Evolutionary conservation across 176 grass and related monocot genomes (phyloP).

Genomic region (Puya raimondii): DNA sequence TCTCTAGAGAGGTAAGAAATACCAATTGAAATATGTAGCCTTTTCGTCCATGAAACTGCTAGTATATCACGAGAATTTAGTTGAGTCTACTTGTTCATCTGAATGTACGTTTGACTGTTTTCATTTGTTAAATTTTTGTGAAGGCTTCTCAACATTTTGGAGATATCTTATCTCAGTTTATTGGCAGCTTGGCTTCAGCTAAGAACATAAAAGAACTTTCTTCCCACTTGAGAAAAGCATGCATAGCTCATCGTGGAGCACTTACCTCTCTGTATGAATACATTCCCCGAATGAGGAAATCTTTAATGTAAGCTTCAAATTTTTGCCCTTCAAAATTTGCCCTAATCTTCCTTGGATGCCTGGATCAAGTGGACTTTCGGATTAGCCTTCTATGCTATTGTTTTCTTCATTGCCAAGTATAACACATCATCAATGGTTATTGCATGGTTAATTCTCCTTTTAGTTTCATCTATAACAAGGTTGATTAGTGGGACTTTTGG

Average conservation of each 20-base stretch:
- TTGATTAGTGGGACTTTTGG: no score
- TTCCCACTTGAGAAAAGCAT: slow-evolving; percentile 73
- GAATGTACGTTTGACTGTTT: neutral
- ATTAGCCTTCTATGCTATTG: neutral
- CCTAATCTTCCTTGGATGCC: neutral
- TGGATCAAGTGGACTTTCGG: neutral
- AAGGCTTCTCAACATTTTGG: slow-evolving; percentile 97
- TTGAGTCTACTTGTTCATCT: slow-evolving; percentile 1
- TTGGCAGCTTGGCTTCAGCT: slow-evolving; percentile 55
- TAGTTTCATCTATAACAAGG: neutral
- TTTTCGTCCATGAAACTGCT: neutral
- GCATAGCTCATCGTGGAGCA: slow-evolving; percentile 62
- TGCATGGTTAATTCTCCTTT: neutral
- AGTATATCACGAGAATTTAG: neutral
- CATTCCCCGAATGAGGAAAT: slow-evolving; percentile 81
- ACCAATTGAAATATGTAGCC: slow-evolving; percentile 4
- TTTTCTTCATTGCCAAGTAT: neutral
- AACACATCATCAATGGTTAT: neutral
- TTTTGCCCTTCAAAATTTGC: neutral
- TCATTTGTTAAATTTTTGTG: slow-evolving; percentile 9
- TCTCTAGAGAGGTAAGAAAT: slow-evolving; percentile 70
- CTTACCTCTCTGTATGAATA: slow-evolving; percentile 85
- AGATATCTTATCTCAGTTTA: slow-evolving; percentile 71
- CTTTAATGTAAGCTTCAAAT: slow-evolving; percentile 56
- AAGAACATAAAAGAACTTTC: slow-evolving; percentile 57